These are phyloP conservation scores for Przewalskia tangutica DNA, from an alignment of 257 asterid species.

Conservation along the genomic window DNA sequence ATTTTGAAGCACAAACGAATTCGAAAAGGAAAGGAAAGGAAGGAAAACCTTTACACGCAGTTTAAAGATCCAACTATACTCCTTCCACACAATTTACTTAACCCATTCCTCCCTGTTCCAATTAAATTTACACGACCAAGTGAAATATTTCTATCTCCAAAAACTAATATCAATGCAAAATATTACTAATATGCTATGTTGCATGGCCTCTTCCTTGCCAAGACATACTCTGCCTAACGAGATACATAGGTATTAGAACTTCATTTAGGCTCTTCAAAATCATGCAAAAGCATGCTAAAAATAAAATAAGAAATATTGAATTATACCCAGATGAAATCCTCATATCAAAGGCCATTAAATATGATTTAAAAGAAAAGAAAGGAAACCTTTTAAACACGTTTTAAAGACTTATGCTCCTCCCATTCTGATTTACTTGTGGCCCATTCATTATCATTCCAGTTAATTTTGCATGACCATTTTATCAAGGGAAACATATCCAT, in stretches of 20 bases:
- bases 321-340: not conserved
- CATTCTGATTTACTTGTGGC: not conserved
- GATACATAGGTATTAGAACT: not conserved
- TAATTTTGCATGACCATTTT: not conserved
- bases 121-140: not conserved
- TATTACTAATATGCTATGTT: not conserved
- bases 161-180: not conserved
- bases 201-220: not conserved
- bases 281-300: not conserved
- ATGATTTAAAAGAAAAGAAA: not conserved
- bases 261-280: not conserved
- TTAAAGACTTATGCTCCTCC: not conserved
- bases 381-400: not conserved
- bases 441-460: not conserved
- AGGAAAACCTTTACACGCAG: not conserved
- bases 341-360: not conserved
- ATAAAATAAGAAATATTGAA: not conserved
- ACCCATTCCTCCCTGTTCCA: not conserved
- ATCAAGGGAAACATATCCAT: not conserved
- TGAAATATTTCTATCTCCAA: not conserved
- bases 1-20: not conserved
- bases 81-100: not conserved
- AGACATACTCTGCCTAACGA: not conserved
- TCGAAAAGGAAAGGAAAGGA: not conserved
- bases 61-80: not conserved